Evolutionary conservation across 2,329 filamentous ascomycete species (phyloP).

Genomic region (Botrytis pseudocinerea): DNA sequence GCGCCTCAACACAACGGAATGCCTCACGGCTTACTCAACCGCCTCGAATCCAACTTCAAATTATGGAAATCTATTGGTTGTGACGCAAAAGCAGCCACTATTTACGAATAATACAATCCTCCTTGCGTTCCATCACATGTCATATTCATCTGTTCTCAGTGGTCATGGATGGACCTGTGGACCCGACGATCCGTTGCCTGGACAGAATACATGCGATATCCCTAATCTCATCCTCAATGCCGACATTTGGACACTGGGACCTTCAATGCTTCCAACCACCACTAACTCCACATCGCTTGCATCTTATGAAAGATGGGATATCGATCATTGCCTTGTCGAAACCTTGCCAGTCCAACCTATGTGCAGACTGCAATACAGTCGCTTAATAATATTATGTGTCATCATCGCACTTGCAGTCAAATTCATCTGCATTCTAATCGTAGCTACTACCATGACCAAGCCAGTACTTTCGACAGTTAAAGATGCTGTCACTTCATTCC

Average conservation of each 20-base stretch:
- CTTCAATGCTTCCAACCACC: not conserved
- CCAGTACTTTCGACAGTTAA: constrained; percentile 41
- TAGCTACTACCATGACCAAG: constrained; percentile 29
- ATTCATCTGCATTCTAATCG: not conserved
- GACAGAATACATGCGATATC: constrained; percentile 31
- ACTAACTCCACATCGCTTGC: constrained; percentile 11
- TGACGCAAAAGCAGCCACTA: constrained; percentile 29
- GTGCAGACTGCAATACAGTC: constrained; percentile 32
- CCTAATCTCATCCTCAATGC: constrained; percentile 27
- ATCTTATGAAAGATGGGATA: constrained; percentile 25
- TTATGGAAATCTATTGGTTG: constrained; percentile 30
- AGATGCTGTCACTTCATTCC: constrained; percentile 44
- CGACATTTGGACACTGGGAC: constrained; percentile 29
- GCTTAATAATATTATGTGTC: not conserved
- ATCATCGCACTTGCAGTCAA: constrained; percentile 1
- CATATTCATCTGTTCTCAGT: constrained; percentile 31
- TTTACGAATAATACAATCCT: constrained; percentile 27
- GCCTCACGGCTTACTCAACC: constrained; percentile 30
- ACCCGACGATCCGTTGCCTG: constrained; percentile 26
- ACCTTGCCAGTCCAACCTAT: constrained; percentile 24
- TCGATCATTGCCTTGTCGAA: constrained; percentile 33
- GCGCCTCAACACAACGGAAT: constrained; percentile 29
- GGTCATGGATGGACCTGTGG: constrained; percentile 33
- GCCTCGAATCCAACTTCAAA: constrained; percentile 24
- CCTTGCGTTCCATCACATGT: constrained; percentile 29